phyloP scores from a whole-genome alignment of 1,284 basidiomycete genomes.

The Malassezia sp. region DNA sequence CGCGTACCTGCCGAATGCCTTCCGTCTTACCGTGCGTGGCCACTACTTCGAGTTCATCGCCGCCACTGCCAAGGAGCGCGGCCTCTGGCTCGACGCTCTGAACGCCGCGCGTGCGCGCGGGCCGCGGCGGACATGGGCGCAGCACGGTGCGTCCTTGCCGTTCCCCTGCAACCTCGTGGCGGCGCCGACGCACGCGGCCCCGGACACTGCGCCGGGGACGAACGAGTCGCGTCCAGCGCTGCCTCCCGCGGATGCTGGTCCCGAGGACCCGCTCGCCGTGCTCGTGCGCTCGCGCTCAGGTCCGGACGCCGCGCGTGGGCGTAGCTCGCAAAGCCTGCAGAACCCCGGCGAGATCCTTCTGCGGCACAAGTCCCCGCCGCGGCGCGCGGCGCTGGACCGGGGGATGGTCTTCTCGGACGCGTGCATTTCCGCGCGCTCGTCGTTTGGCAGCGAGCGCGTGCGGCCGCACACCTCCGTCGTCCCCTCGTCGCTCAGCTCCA shows the following conservation, averaged over 20 bases:
- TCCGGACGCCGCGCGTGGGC: neutral
- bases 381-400: conserved; percentile 32
- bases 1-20: conserved; percentile 31
- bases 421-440: conserved; percentile 28
- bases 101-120: conserved; percentile 23
- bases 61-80: conserved; percentile 30
- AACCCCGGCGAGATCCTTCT: conserved; percentile 24
- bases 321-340: neutral
- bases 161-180: conserved; percentile 30
- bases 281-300: neutral
- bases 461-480: neutral
- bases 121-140: conserved; percentile 16
- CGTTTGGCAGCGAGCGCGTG: conserved; percentile 15
- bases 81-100: conserved; percentile 35
- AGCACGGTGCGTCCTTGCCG: conserved; percentile 20
- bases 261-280: neutral
- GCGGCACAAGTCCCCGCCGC: conserved; percentile 32
- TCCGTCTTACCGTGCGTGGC: conserved; percentile 31
- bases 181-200: neutral
- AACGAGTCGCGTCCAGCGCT: too few species aligned
- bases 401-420: conserved; percentile 41
- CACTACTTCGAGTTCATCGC: conserved; percentile 44
- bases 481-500: neutral
- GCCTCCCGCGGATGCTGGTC: too few species aligned
- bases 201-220: too few species aligned